Evolutionary conservation across 768 basidiomycete genomes (phyloP).

Genomic region (Pisolithus marmoratus): DNA sequence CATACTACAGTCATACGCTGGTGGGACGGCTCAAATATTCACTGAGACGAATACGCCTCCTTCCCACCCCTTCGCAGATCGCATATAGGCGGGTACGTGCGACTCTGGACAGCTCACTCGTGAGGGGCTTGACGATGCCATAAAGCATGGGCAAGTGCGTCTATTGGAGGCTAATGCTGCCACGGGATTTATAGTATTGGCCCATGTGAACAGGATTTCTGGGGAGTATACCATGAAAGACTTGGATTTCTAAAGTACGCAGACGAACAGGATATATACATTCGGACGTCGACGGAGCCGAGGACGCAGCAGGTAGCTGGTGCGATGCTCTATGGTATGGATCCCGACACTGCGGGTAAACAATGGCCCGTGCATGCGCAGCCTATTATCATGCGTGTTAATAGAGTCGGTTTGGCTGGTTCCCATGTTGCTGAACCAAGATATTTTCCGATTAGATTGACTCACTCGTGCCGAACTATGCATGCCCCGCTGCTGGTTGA

Average conservation of each 20-base stretch:
- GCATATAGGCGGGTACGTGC: slow-evolving; percentile 45
- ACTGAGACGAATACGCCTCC: slow-evolving; percentile 35
- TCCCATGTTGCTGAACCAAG: neutral
- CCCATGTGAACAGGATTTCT: slow-evolving; percentile 36
- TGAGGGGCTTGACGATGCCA: slow-evolving; percentile 38
- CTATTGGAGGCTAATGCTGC: neutral
- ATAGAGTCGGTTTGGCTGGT: neutral
- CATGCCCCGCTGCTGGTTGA: slow-evolving; percentile 36
- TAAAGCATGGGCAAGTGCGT: slow-evolving; percentile 35
- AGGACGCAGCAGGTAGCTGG: slow-evolving; percentile 44
- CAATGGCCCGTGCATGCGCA: slow-evolving; percentile 38
- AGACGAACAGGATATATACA: slow-evolving; percentile 31
- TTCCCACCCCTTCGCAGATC: slow-evolving; percentile 39
- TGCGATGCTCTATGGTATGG: slow-evolving; percentile 42
- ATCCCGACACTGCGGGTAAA: slow-evolving; percentile 24
- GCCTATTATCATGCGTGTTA: slow-evolving; percentile 33
- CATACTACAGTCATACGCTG: slow-evolving; percentile 35
- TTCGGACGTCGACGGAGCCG: slow-evolving; percentile 41
- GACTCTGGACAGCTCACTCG: slow-evolving; percentile 42
- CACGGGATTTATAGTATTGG: neutral
- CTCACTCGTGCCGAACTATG: slow-evolving; percentile 40
- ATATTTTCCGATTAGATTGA: slow-evolving; percentile 33
- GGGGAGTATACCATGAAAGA: slow-evolving; percentile 35
- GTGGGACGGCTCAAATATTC: slow-evolving; percentile 31
- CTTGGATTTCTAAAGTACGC: slow-evolving; percentile 34